Conservation (phyloP, 164 flowering plant species). For the Aristolochia californica region DNA sequence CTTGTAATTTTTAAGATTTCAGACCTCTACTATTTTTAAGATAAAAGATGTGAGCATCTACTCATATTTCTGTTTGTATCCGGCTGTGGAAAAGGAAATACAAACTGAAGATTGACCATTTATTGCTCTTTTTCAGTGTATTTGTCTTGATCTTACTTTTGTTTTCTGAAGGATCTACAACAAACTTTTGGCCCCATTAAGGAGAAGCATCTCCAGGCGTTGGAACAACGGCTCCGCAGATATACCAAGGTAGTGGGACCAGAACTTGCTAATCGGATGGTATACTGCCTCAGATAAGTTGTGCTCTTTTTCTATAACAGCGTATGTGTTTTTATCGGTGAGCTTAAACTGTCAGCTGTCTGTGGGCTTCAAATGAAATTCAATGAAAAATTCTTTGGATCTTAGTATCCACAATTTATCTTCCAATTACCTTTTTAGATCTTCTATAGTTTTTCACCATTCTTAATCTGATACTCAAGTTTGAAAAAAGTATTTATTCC, state of each 20-base stretch:
- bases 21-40: neutral
- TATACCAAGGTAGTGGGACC: constrained; percentile 56
- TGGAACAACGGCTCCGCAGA: constrained; percentile 45
- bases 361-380: too few species aligned
- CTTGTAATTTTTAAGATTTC: neutral
- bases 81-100: too few species aligned
- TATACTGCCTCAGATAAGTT: constrained; percentile 34
- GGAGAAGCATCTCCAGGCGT: constrained; percentile 3
- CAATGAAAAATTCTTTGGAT: too few species aligned
- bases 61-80: neutral
- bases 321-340: too few species aligned
- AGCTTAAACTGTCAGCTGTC: too few species aligned
- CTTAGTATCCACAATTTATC: too few species aligned
- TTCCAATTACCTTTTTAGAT: too few species aligned
- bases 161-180: constrained; percentile 44
- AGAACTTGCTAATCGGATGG: constrained; percentile 51
- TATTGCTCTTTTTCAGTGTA: neutral
- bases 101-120: too few species aligned
- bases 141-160: neutral
- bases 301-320: constrained; percentile 1
- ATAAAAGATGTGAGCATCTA: neutral
- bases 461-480: too few species aligned
- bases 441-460: too few species aligned
- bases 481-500: too few species aligned
- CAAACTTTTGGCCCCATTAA: constrained; percentile 13